Base-by-base conservation (phyloP, 805 yeast species). In the Candida boleticola region DNA sequence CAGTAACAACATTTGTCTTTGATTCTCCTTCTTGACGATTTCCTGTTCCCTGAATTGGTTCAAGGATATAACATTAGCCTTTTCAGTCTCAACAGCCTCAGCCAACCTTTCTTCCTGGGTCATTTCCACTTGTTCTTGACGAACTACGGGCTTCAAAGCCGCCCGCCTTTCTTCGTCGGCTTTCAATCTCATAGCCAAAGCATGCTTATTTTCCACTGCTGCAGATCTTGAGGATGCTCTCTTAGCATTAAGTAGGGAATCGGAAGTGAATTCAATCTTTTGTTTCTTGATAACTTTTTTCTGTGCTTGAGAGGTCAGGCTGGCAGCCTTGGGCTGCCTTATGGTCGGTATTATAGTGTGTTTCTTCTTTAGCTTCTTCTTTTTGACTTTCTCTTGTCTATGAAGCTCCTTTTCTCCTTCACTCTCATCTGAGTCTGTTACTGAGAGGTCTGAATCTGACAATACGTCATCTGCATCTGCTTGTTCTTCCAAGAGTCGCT, bases 21-120 rank as follows among this genome's bases (percentile, higher is more conserved):
- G 92, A 41, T 76, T 77, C 58, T 83, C 82, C 58, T 88, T 89
- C 53, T 88, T 83, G 36, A 80, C 82, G 32, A 84, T 68, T 58
- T 93, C 99, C 56, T 87, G 92, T 53, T 90, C 95, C 52, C 83
- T 79, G 57, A 86, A 93, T 53, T 77, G 72, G 47, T 85, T 80
- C 49, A 93, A 68, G 2, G 97, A 85, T 21, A 79, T 68, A 2
- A 80, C 66, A 60, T 93, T 93, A 34, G 77, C 74, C 56, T 76
- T 74, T 62, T 93, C 99, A 0, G 97, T 93, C 51, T 83, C 85
- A 36, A 82, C 68, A 1, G 99, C 98, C 58, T 89, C 93, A n/a
- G 76, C 83, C 35, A 85, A 61, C 31, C 83, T 68, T 55, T 85
- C 88, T 44, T 79, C 89, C 51, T 85, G 85, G 0, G 93, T 84